A percentile compares a stretch with the other conserved stretches of the same genome.
Conservation (phyloP, 2,329 filamentous ascomycete species). For the Orbilia blumenaviensis region DNA sequence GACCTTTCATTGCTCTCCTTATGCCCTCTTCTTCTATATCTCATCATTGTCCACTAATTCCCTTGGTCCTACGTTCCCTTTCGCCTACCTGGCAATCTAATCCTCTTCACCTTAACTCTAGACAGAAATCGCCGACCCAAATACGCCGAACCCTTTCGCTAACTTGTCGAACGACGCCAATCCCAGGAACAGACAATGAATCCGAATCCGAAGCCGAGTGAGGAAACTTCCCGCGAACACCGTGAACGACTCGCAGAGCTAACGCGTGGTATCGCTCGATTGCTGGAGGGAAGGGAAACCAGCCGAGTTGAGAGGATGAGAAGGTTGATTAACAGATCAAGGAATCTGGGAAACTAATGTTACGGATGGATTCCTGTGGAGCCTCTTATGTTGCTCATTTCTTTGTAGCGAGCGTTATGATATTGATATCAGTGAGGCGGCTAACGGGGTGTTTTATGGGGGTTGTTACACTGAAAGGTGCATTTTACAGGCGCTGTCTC, state of each 20-base stretch:
- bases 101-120: neutral
- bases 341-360: neutral
- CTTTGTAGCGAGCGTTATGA: too few relatives aligned
- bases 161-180: neutral
- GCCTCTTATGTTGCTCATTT: too few relatives aligned
- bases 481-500: conserved; percentile 7
- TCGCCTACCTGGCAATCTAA: neutral
- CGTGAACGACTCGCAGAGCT: neutral
- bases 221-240: neutral
- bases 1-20: neutral
- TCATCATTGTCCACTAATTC: neutral
- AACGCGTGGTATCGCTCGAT: neutral
- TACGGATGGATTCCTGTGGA: neutral
- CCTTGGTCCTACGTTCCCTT: neutral
- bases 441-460: neutral
- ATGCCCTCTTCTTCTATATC: neutral
- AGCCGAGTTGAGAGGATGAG: neutral
- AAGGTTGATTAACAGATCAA: neutral
- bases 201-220: too few relatives aligned
- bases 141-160: neutral
- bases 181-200: neutral
- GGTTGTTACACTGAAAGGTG: neutral
- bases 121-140: neutral
- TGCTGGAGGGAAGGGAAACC: neutral
- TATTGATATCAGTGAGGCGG: too few relatives aligned